These are phyloP conservation scores for Carex parvula DNA, from an alignment of 176 grass and related monocot genomes.

Conservation along the genomic window DNA sequence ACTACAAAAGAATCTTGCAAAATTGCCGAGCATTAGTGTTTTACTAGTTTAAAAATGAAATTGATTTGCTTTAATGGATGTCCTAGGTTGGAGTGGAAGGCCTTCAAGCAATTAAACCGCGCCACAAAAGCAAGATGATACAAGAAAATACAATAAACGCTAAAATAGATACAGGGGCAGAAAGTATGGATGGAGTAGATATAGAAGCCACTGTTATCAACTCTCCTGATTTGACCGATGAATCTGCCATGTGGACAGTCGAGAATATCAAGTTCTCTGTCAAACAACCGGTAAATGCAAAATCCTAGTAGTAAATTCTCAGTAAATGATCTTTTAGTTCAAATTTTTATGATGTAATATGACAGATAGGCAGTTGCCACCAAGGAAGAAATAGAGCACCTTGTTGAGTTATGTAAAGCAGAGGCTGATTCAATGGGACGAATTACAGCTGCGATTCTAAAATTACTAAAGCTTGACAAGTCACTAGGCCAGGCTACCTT, in stretches of 20 bases:
- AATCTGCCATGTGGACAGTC: constrained; percentile 59
- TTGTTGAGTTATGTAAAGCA: constrained; percentile 68
- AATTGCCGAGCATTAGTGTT: neutral
- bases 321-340: constrained; percentile 15
- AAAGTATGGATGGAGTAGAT: constrained; percentile 68
- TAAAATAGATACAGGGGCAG: constrained; percentile 26
- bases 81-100: constrained; percentile 83
- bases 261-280: constrained; percentile 97
- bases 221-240: constrained; percentile 51
- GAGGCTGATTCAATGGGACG: constrained; percentile 95
- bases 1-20: neutral
- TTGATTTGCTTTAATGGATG: constrained; percentile 16
- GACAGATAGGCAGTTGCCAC: constrained; percentile 85
- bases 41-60: constrained; percentile 13
- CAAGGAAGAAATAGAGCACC: constrained; percentile 85
- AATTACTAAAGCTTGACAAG: constrained; percentile 88
- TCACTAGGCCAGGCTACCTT: constrained; percentile 85
- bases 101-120: constrained; percentile 90
- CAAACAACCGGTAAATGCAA: constrained; percentile 70
- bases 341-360: constrained; percentile 28
- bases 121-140: constrained; percentile 32
- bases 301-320: constrained; percentile 7
- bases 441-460: constrained; percentile 85
- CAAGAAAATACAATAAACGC: constrained; percentile 35
- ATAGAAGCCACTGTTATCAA: constrained; percentile 69